A percentile compares a stretch with the other conserved stretches of the same genome.
Conservation (phyloP, 2,329 filamentous ascomycete genomes). For the Botrytis deweyae region DNA sequence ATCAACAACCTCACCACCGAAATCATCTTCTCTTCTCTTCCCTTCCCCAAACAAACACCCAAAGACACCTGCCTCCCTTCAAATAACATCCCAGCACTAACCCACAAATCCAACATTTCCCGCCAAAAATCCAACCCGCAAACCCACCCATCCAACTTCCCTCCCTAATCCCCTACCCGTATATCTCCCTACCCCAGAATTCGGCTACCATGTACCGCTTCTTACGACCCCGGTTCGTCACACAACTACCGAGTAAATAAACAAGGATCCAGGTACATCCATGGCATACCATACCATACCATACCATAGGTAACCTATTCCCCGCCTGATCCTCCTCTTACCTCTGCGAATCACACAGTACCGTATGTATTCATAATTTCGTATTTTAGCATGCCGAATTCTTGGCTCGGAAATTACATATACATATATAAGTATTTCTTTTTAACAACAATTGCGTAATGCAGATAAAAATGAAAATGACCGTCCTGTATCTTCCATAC, state of each 20-base stretch:
- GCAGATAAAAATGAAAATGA: too few relatives aligned
- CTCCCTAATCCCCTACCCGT: too few relatives aligned
- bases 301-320: not conserved
- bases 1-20: not conserved
- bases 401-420: not conserved
- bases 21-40: not conserved
- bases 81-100: not conserved
- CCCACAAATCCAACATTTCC: not conserved
- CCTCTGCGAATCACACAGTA: not conserved
- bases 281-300: too few relatives aligned
- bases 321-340: not conserved
- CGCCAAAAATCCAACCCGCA: too few relatives aligned
- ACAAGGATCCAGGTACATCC: not conserved
- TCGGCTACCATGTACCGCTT: not conserved
- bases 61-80: not conserved
- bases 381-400: too few relatives aligned
- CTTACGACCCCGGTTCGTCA: not conserved
- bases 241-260: not conserved
- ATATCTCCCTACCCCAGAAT: not conserved
- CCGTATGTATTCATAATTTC: not conserved
- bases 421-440: too few relatives aligned
- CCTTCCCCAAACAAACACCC: not conserved
- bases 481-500: too few relatives aligned
- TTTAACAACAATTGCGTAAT: not conserved
- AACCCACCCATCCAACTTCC: too few relatives aligned